Conservation (phyloP, 441 rosid genomes). For the Pelargonium exstipulatum region DNA sequence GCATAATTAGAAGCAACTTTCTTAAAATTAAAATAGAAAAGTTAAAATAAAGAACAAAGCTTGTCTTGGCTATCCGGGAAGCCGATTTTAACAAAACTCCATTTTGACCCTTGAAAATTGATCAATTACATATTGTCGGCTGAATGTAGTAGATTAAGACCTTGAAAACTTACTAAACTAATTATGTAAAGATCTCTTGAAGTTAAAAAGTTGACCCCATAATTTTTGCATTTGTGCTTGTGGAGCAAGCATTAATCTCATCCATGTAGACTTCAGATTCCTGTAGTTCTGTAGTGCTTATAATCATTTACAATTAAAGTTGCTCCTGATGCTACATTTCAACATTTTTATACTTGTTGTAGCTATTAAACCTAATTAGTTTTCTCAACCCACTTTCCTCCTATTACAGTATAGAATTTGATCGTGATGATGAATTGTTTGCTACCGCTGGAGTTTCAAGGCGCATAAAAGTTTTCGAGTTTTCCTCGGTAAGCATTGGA, state of each 20-base stretch:
- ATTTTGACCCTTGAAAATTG: not conserved
- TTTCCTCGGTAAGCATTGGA: constrained; percentile 31
- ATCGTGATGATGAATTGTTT: constrained; percentile 36
- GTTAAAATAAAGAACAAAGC: not conserved
- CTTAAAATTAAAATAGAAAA: not conserved
- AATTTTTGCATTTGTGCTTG: not conserved
- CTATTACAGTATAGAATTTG: constrained; percentile 42
- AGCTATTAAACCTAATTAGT: not conserved
- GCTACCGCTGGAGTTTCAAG: constrained; percentile 41
- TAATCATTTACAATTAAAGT: too few relatives aligned
- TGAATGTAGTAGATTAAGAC: not conserved
- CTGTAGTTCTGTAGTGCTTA: not conserved
- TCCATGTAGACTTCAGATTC: not conserved
- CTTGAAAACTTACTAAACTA: not conserved
- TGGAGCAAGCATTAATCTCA: not conserved
- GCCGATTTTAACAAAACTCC: not conserved
- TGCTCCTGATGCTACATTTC: too few relatives aligned
- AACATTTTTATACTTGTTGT: too few relatives aligned
- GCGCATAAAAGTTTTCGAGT: constrained; percentile 36
- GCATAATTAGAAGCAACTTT: not conserved
- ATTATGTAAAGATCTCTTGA: not conserved
- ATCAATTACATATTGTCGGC: not conserved
- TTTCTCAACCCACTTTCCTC: not conserved
- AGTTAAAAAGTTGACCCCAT: not conserved
- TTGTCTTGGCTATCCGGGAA: not conserved